phyloP scores from a whole-genome alignment of 1,284 basidiomycete species.

The Ustilago tritici region DNA sequence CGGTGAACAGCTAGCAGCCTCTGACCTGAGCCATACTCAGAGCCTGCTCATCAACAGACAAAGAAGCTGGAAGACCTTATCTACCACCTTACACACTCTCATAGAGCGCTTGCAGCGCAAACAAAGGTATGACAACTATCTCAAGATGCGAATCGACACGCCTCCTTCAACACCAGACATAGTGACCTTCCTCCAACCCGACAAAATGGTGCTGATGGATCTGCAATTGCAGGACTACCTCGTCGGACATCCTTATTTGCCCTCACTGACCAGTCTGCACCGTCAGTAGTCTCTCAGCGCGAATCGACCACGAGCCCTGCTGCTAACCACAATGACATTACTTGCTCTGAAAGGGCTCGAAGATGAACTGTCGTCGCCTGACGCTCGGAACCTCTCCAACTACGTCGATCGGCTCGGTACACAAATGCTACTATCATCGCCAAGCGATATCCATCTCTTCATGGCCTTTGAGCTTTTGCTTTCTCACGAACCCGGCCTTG shows the following conservation, averaged over 20 bases:
- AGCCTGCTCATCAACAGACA: constrained; percentile 17
- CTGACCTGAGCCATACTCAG: constrained; percentile 24
- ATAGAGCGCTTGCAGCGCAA: constrained; percentile 19
- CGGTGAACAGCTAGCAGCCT: constrained; percentile 19
- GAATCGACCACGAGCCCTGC: constrained; percentile 19
- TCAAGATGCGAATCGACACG: constrained; percentile 21
- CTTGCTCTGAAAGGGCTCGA: constrained; percentile 11
- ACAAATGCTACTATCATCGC: constrained; percentile 29
- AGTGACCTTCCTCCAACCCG: constrained; percentile 9
- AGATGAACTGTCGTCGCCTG: constrained; percentile 16
- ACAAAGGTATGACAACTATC: constrained; percentile 16
- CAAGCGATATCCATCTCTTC: constrained; percentile 23
- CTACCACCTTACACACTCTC: constrained; percentile 12
- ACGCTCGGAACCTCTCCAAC: constrained; percentile 14
- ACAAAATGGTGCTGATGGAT: constrained; percentile 3
- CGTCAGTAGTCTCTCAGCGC: constrained; percentile 8
- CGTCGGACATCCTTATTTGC: constrained; percentile 33
- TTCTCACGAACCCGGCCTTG: constrained; percentile 34
- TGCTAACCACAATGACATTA: constrained; percentile 26
- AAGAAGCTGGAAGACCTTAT: constrained; percentile 21
- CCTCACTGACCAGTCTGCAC: constrained; percentile 11
- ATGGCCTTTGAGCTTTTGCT: constrained; percentile 37
- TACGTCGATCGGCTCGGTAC: constrained; percentile 28
- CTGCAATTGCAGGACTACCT: constrained; percentile 22
- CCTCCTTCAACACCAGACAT: constrained; percentile 25